Evolutionary conservation across 2,329 filamentous ascomycete species (phyloP).

Genomic region (Alternaria conjuncta): DNA sequence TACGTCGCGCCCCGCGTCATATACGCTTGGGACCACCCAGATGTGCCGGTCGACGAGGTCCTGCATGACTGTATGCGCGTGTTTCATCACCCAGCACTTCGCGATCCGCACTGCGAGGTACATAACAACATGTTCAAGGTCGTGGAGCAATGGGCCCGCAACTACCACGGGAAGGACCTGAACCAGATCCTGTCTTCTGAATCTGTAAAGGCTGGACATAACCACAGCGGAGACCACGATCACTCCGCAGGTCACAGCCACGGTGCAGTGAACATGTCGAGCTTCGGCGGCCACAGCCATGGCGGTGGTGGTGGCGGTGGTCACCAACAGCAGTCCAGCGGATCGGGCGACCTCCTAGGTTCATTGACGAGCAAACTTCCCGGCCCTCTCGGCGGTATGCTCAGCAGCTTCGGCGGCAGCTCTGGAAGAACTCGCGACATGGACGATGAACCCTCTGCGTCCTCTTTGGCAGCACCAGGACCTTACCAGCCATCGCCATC

Average conservation of each 20-base stretch:
- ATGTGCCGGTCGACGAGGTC: conserved; percentile 82
- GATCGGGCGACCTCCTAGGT: conserved; percentile 34
- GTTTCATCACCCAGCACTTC: conserved; percentile 89
- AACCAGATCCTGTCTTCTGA: conserved; percentile 81
- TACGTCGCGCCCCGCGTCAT: conserved; percentile 87
- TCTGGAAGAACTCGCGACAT: conserved; percentile 32
- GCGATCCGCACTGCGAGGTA: conserved; percentile 76
- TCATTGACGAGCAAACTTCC: conserved; percentile 26
- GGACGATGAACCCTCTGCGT: conserved; percentile 23
- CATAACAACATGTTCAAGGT: conserved; percentile 89
- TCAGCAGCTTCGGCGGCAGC: conserved; percentile 26
- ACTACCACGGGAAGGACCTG: conserved; percentile 70
- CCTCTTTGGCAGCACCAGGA: conserved; percentile 11
- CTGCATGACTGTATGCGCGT: conserved; percentile 79
- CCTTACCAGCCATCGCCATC: conserved; percentile 31
- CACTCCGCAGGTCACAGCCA: conserved; percentile 41
- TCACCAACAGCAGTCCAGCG: conserved; percentile 8
- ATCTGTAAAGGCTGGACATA: conserved; percentile 81
- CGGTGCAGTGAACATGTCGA: conserved; percentile 35
- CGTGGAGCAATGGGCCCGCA: conserved; percentile 80
- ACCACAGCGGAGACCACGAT: conserved; percentile 62
- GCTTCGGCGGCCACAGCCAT: conserved; percentile 30
- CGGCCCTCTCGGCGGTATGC: conserved; percentile 22
- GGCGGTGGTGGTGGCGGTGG: conserved; percentile 15
- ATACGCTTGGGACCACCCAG: conserved; percentile 90